phyloP scores from a whole-genome alignment of 106 monocot species.

The Ottelia alismoides region DNA sequence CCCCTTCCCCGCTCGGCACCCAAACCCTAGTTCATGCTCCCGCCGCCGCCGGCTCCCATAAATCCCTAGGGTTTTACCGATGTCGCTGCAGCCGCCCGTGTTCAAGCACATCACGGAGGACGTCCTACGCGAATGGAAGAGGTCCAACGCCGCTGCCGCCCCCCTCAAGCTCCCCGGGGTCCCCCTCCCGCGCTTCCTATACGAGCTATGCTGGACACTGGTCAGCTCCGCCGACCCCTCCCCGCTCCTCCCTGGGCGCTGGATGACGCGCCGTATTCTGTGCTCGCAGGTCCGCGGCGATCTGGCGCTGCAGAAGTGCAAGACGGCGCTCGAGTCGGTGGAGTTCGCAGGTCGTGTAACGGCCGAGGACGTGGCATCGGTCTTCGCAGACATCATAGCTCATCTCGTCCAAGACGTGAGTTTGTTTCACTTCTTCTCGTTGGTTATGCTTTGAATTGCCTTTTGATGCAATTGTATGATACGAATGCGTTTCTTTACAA shows the following conservation, averaged over 20 bases:
- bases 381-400: conserved; percentile 64
- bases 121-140: conserved; percentile 20
- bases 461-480: too few relatives aligned
- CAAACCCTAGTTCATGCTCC: too few relatives aligned
- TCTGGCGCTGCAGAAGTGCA: conserved; percentile 70
- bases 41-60: too few relatives aligned
- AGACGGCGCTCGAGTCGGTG: conserved; percentile 58
- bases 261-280: neutral
- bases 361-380: conserved; percentile 46
- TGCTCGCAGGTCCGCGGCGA: conserved; percentile 58
- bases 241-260: neutral
- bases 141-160: conserved; percentile 3
- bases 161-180: conserved; percentile 17
- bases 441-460: too few relatives aligned
- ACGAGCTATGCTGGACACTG: conserved; percentile 66
- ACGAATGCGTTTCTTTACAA: neutral
- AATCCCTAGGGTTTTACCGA: too few relatives aligned
- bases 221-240: conserved; percentile 14
- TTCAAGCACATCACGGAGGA: conserved; percentile 26
- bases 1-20: too few relatives aligned
- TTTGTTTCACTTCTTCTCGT: neutral
- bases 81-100: conserved; percentile 20
- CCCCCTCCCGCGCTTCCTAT: conserved; percentile 17
- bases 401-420: conserved; percentile 89
- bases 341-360: conserved; percentile 23